Evolutionary conservation across 345 rosid genomes (phyloP).

Genomic region (Mangifera indica): DNA sequence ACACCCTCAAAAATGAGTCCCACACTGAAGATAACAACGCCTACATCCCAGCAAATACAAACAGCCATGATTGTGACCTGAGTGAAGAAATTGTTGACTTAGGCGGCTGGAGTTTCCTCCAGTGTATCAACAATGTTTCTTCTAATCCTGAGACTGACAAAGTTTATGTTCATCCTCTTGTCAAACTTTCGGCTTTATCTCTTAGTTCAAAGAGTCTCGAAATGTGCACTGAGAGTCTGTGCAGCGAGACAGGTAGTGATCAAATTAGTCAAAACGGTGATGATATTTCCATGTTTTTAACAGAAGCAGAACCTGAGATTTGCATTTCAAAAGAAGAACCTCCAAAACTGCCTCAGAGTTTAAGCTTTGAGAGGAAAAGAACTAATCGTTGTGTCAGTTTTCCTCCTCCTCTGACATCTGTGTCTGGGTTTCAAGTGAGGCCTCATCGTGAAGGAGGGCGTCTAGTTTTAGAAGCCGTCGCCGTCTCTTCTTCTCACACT

Average conservation of each 20-base stretch:
- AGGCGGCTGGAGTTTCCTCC: conserved; percentile 63
- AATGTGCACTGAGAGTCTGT: conserved; percentile 88
- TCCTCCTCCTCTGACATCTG: conserved; percentile 84
- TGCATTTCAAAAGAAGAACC: conserved; percentile 6
- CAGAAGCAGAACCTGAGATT: conserved; percentile 23
- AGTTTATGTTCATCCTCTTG: conserved; percentile 54
- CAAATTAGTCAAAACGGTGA: conserved; percentile 32
- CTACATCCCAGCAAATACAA: conserved; percentile 13
- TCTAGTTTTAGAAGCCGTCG: conserved; percentile 58
- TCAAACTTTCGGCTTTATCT: conserved; percentile 41
- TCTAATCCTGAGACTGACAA: conserved; percentile 16
- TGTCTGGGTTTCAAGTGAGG: conserved; percentile 44
- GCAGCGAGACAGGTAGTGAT: conserved; percentile 70
- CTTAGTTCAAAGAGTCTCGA: conserved; percentile 67
- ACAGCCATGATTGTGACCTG: conserved; percentile 10
- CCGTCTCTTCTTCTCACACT: conserved; percentile 27
- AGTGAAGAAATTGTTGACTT: conserved; percentile 8
- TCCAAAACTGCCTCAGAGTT: conserved; percentile 11
- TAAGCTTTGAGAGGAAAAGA: conserved; percentile 8
- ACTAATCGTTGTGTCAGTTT: conserved; percentile 33
- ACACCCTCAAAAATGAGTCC: conserved; percentile 22
- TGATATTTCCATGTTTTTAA: conserved; percentile 25
- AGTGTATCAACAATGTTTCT: conserved; percentile 28
- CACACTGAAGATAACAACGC: conserved; percentile 12
- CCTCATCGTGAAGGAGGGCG: conserved; percentile 74